A percentile compares a stretch with the other conserved stretches of the same genome.
Evolutionary conservation across 768 basidiomycete species (phyloP).

Genomic region (Amanita exitialis): DNA sequence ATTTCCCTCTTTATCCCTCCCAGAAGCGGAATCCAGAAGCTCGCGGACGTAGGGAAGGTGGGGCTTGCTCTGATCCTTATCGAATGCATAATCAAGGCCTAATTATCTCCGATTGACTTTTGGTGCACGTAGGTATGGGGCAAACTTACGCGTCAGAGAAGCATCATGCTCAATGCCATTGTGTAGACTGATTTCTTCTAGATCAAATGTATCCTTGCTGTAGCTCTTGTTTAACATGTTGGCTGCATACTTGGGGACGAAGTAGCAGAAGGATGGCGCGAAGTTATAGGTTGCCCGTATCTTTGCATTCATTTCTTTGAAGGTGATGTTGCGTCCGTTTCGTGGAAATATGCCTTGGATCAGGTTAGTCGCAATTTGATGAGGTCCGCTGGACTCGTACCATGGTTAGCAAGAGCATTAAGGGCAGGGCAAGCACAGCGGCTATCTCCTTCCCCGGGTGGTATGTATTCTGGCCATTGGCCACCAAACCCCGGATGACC

Average conservation of each 20-base stretch:
- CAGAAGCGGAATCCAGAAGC: slow-evolving; percentile 30
- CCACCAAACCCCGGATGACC: slow-evolving; percentile 50
- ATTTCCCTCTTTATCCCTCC: slow-evolving; percentile 22
- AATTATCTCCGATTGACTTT: not conserved
- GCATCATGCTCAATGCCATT: slow-evolving; percentile 71
- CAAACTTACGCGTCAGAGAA: slow-evolving; percentile 48
- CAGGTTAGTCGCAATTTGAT: not conserved
- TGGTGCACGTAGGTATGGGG: not conserved
- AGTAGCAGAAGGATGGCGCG: slow-evolving; percentile 53
- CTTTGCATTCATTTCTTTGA: slow-evolving; percentile 32
- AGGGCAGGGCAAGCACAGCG: slow-evolving; percentile 65
- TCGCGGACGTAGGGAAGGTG: slow-evolving; percentile 27
- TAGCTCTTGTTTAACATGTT: slow-evolving; percentile 48
- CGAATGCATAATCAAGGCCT: slow-evolving; percentile 43
- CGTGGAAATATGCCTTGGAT: slow-evolving; percentile 50
- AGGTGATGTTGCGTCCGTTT: slow-evolving; percentile 60
- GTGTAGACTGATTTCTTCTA: slow-evolving; percentile 60
- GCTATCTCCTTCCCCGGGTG: slow-evolving; percentile 55
- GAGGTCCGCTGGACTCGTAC: slow-evolving; percentile 26
- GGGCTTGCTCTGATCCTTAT: slow-evolving; percentile 26
- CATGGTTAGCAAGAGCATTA: slow-evolving; percentile 80
- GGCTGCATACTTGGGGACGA: slow-evolving; percentile 54
- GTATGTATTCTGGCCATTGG: slow-evolving; percentile 57
- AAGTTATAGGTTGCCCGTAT: slow-evolving; percentile 62
- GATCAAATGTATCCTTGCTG: slow-evolving; percentile 47